Base-by-base conservation (phyloP, 495 filamentous ascomycete species). In the Neurospora tetrasperma region DNA sequence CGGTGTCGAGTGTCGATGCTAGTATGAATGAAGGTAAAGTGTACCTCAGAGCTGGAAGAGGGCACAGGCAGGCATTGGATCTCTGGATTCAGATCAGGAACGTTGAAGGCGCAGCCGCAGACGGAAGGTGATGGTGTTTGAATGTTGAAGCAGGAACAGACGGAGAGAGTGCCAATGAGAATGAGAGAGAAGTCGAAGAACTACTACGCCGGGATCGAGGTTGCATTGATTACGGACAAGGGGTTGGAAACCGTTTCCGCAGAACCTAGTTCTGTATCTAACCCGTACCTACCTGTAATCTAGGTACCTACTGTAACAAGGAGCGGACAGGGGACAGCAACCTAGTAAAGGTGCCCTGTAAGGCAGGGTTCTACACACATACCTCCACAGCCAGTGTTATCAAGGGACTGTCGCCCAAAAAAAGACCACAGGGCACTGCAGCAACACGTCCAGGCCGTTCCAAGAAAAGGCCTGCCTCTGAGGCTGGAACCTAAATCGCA, bases 181-280 rank as follows among this genome's bases (percentile, higher is more conserved):
- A 62, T 35, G 11, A 14, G 14, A 66, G 27, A 14, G 18, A 66
- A 66, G 54, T 35, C 12, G 3, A 66, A 35, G 54, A 66, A 31
- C 54, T 66, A 35, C 14, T 66, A 35, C 54, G 54, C 27, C 54
- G 54, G 54, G 27, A 62, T 62, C 54, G 27, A 18, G 27, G 27
- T 66, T 66, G 54, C 54, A 66, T 66, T 66, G 54, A 66, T 66
- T 66, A 66, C 54, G 54, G 54, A 66, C 54, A 66, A 66, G 54
- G 54, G 54, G 54, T 27, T 62, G 54, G 54, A 66, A 66, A 66
- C 54, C 12, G 54, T 66, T 66, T 38, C 27, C 54, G 7, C 14
- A 16, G 27, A 12, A 23, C 23, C 23, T 23, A 31, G 14, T 35
- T 35, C 27, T 66, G 54, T 66, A 66, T 66, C 7, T 66, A 18